Evolutionary conservation across 73 alveolate genomes (phyloP).

Genomic region (Paramecium caudatum): DNA sequence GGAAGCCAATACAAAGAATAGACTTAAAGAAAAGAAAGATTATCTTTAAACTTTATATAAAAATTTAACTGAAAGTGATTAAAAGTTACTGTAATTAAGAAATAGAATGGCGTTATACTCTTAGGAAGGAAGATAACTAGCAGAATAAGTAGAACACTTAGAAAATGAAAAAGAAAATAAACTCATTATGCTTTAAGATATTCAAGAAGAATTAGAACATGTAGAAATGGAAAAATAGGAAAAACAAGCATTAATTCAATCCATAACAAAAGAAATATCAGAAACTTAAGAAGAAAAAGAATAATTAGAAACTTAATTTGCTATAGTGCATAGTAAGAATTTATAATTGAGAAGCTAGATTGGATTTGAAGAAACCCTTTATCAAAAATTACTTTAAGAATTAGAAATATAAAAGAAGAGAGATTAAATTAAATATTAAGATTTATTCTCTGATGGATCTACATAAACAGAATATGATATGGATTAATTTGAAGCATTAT

Average conservation of each 20-base stretch:
- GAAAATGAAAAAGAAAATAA: slow-evolving; percentile 41
- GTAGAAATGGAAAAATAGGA: slow-evolving; percentile 41
- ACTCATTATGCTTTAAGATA: not conserved
- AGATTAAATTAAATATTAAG: not conserved
- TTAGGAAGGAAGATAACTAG: slow-evolving; percentile 18
- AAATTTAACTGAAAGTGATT: slow-evolving; percentile 10
- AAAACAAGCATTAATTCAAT: slow-evolving; percentile 11
- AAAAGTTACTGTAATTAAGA: slow-evolving; percentile 46
- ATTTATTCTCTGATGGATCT: slow-evolving; percentile 1
- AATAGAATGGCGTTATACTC: slow-evolving; percentile 47
- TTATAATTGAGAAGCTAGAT: not conserved
- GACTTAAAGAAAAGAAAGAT: slow-evolving; percentile 61
- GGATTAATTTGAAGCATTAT: slow-evolving; percentile 11
- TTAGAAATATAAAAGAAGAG: slow-evolving; percentile 28
- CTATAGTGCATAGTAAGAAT: slow-evolving; percentile 44
- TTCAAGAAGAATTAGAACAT: slow-evolving; percentile 29
- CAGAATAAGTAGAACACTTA: slow-evolving; percentile 38
- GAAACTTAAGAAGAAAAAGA: slow-evolving; percentile 26
- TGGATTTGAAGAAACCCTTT: slow-evolving; percentile 48
- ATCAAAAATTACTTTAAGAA: slow-evolving; percentile 28
- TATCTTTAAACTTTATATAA: not conserved
- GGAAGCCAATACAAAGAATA: not conserved
- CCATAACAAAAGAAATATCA: slow-evolving; percentile 4
- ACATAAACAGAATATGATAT: slow-evolving; percentile 31
- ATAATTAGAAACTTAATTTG: slow-evolving; percentile 26